These are phyloP conservation scores for Jaapia argillacea DNA, from an alignment of 768 basidiomycete species.

Conservation along the genomic window DNA sequence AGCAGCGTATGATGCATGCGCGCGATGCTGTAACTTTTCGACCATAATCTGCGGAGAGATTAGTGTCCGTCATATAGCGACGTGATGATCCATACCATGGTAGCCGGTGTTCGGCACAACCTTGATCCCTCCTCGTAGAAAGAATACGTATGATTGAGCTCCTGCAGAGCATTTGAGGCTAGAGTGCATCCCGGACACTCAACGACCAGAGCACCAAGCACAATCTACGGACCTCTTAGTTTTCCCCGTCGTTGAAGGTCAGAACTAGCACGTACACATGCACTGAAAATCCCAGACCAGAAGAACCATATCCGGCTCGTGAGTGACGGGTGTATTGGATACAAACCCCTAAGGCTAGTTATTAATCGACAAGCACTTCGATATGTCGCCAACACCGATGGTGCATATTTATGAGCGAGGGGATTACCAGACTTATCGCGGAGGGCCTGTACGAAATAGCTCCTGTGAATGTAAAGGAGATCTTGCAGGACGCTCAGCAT, in stretches of 20 bases:
- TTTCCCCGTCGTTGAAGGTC: background rate
- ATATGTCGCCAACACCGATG: conserved; percentile 31
- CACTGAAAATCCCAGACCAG: conserved; percentile 34
- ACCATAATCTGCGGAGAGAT: conserved; percentile 21
- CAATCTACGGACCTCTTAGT: conserved; percentile 18
- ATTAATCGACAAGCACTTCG: conserved; percentile 30
- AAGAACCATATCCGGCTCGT: conserved; percentile 30
- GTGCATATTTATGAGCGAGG: conserved; percentile 28
- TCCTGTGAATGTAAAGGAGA: conserved; percentile 26
- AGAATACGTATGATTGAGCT: conserved; percentile 23
- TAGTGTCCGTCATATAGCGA: background rate
- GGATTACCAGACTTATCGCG: conserved; percentile 27
- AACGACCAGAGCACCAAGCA: conserved; percentile 31
- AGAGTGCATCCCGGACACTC: conserved; percentile 30
- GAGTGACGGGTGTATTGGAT: conserved; percentile 21
- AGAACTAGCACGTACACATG: conserved; percentile 26
- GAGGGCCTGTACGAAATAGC: conserved; percentile 34
- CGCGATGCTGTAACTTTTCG: conserved; percentile 23
- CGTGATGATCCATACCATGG: conserved; percentile 18
- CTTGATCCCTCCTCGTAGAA: conserved; percentile 31
- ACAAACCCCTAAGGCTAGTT: conserved; percentile 24
- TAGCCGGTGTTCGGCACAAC: conserved; percentile 22
- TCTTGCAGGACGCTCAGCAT: conserved; percentile 3
- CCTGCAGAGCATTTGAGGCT: conserved; percentile 24
- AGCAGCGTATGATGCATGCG: conserved; percentile 17